A percentile compares a stretch with the other conserved stretches of the same genome.
phyloP scores from a whole-genome alignment of 2,329 filamentous ascomycete species.

The Cladosporium oxysporum region DNA sequence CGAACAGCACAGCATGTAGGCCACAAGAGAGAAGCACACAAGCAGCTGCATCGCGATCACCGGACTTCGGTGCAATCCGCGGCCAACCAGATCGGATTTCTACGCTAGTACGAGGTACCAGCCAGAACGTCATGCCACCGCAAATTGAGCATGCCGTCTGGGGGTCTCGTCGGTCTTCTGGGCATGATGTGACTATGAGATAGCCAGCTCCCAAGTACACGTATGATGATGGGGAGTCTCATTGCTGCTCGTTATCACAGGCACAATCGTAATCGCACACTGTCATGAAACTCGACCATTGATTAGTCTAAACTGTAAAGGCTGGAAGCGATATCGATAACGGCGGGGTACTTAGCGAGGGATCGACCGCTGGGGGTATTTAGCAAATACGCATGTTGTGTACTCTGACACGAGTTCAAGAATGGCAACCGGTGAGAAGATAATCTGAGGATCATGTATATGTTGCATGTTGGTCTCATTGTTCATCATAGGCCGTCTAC shows the following conservation, averaged over 20 bases:
- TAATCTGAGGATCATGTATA: background rate
- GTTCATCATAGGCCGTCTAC: background rate
- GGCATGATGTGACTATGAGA: background rate
- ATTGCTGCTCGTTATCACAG: background rate
- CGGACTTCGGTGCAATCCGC: constrained; percentile 11
- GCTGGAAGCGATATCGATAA: constrained; percentile 6
- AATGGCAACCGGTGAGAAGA: background rate
- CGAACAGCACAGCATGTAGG: background rate
- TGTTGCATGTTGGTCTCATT: background rate
- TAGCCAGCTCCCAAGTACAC: background rate
- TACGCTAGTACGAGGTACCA: constrained; percentile 3
- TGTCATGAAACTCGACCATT: background rate
- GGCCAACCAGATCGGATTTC: constrained; percentile 5
- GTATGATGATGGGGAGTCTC: background rate
- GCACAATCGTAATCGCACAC: background rate
- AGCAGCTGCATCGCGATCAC: constrained; percentile 5
- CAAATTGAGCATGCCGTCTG: background rate
- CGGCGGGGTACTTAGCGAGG: background rate
- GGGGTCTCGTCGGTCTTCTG: background rate
- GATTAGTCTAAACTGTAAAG: background rate
- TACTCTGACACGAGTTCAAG: background rate
- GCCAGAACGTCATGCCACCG: background rate
- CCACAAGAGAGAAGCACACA: background rate
- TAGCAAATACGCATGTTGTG: background rate
- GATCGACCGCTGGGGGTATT: background rate